Evolutionary conservation across 306 rosid species (phyloP).

Genomic region (Benincasa hispida): DNA sequence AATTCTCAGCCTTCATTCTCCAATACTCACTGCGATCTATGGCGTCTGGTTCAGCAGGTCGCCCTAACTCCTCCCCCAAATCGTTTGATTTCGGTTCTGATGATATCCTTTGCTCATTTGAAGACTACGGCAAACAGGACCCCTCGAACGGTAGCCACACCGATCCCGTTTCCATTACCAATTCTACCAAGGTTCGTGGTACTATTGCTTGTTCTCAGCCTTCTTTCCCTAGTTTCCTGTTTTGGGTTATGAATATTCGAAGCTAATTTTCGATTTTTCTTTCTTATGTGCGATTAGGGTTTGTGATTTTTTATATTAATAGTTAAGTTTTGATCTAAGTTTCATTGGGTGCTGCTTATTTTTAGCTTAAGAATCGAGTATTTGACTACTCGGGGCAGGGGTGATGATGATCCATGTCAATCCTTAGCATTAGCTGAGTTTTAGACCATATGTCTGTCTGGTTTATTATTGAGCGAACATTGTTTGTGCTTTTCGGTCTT

Average conservation of each 20-base stretch:
- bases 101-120: slow-evolving; percentile 56
- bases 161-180: slow-evolving; percentile 34
- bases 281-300: not conserved
- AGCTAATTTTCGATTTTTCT: not conserved
- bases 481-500: not conserved
- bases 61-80: slow-evolving; percentile 48
- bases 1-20: not conserved
- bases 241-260: not conserved
- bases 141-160: slow-evolving; percentile 36
- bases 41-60: slow-evolving; percentile 84
- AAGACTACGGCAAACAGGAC: slow-evolving; percentile 39
- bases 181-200: slow-evolving; percentile 44
- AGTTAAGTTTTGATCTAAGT: not conserved
- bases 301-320: not conserved
- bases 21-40: slow-evolving; percentile 20
- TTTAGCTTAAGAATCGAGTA: not conserved
- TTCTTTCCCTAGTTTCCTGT: not conserved
- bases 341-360: not conserved
- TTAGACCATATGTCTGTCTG: not conserved
- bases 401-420: not conserved
- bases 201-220: not conserved
- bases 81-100: slow-evolving; percentile 51
- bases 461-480: not conserved
- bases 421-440: not conserved
- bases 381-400: not conserved